Conservation (phyloP, 2,329 filamentous ascomycete genomes). For the Aotearoamyces nothofagi region DNA sequence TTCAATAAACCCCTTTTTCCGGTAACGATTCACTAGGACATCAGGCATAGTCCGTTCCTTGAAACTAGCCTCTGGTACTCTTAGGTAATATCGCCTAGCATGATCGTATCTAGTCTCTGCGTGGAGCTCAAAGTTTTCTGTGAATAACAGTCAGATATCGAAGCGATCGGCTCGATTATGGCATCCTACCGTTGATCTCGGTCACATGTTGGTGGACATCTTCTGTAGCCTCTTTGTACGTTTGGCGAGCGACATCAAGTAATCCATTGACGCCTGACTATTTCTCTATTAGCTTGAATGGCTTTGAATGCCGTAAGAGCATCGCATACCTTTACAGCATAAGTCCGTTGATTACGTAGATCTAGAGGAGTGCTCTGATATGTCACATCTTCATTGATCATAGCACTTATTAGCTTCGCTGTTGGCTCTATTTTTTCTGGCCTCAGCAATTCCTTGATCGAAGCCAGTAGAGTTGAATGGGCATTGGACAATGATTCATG, state of each 20-base stretch:
- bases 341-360: conserved; percentile 76
- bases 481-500: conserved; percentile 52
- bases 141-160: neutral
- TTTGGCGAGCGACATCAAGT: conserved; percentile 75
- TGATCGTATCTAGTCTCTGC: conserved; percentile 63
- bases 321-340: conserved; percentile 75
- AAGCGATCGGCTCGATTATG: neutral
- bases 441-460: conserved; percentile 55
- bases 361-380: conserved; percentile 72
- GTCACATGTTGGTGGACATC: conserved; percentile 61
- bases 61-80: conserved; percentile 45
- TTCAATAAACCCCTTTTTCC: conserved; percentile 62
- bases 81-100: conserved; percentile 66
- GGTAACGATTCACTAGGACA: conserved; percentile 62
- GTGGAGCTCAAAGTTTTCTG: conserved; percentile 32
- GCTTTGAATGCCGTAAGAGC: too few species aligned
- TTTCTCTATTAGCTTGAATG: too few species aligned
- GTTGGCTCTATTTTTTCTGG: conserved; percentile 45
- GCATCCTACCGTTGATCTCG: conserved; percentile 41
- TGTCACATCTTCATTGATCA: conserved; percentile 67
- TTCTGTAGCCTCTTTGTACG: conserved; percentile 76
- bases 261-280: conserved; percentile 70
- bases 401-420: conserved; percentile 46
- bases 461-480: conserved; percentile 45
- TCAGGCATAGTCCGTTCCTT: conserved; percentile 44